A percentile compares a stretch with the other conserved stretches of the same genome.
Conservation (phyloP, 2,329 filamentous ascomycete species). For the Diplodia mutila region DNA sequence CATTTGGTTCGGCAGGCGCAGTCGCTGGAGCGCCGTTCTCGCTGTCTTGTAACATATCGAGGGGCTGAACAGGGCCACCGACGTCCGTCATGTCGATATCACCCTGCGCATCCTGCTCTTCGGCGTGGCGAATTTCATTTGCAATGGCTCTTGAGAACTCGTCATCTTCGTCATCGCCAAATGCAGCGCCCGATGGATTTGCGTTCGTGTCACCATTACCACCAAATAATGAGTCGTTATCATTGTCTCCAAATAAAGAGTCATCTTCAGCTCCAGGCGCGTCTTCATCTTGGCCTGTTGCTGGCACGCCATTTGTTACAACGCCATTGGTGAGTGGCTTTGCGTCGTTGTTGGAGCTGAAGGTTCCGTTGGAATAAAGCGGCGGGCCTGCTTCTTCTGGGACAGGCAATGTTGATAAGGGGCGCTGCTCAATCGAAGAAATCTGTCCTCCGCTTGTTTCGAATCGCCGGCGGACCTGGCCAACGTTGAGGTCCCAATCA, state of each 20-base stretch:
- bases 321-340: slow-evolving; percentile 62
- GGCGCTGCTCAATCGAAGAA: slow-evolving; percentile 82
- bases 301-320: slow-evolving; percentile 45
- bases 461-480: slow-evolving; percentile 74
- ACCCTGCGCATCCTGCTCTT: slow-evolving; percentile 45
- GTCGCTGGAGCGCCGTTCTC: not conserved
- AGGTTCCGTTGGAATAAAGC: slow-evolving; percentile 64
- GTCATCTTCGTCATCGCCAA: slow-evolving; percentile 81
- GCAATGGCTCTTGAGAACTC: slow-evolving; percentile 78
- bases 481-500: slow-evolving; percentile 94
- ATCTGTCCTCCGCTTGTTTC: slow-evolving; percentile 81
- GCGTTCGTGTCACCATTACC: slow-evolving; percentile 64
- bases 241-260: slow-evolving; percentile 79
- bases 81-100: slow-evolving; percentile 52
- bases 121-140: slow-evolving; percentile 50
- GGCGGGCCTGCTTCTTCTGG: slow-evolving; percentile 70
- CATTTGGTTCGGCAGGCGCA: not conserved
- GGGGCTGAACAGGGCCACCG: slow-evolving; percentile 48
- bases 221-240: slow-evolving; percentile 82
- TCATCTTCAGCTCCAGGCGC: slow-evolving; percentile 69
- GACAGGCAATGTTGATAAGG: slow-evolving; percentile 73
- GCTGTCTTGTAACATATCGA: slow-evolving; percentile 26
- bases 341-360: slow-evolving; percentile 72
- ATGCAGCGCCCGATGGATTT: slow-evolving; percentile 53
- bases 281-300: slow-evolving; percentile 52